These are phyloP conservation scores for Coleophoma crateriformis DNA, from an alignment of 2,329 filamentous ascomycete species.

Conservation along the genomic window DNA sequence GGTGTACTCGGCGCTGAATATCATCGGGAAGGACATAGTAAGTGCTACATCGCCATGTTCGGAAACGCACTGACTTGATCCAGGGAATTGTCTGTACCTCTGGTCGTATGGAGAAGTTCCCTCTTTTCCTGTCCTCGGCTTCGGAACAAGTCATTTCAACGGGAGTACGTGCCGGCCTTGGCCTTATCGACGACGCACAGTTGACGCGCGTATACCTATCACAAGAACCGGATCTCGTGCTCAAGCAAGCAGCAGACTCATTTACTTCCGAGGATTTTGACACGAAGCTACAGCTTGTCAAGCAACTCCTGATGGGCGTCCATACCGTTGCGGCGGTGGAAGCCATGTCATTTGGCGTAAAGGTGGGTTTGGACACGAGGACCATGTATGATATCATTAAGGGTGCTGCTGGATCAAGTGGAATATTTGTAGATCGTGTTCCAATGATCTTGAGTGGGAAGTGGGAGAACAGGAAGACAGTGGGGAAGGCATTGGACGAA, in stretches of 20 bases:
- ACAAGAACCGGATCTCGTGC: conserved; percentile 10
- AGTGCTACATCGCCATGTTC: conserved; percentile 16
- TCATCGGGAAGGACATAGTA: conserved; percentile 31
- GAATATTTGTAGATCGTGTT: conserved; percentile 31
- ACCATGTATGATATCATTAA: conserved; percentile 42
- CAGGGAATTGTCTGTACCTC: conserved; percentile 25
- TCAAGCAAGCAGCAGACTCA: conserved; percentile 12
- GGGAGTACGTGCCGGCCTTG: conserved; percentile 13
- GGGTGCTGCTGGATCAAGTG: conserved; percentile 28
- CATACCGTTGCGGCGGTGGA: conserved; percentile 51
- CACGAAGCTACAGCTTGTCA: conserved; percentile 45
- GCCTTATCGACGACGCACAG: conserved; percentile 16
- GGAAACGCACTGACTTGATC: conserved; percentile 18
- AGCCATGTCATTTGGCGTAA: conserved; percentile 49
- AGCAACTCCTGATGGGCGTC: conserved; percentile 52
- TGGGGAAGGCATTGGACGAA: conserved; percentile 31
- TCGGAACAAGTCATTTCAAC: conserved; percentile 26
- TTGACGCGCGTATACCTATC: conserved; percentile 16
- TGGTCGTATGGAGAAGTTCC: conserved; percentile 26
- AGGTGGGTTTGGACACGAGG: conserved; percentile 45
- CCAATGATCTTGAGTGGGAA: conserved; percentile 30
- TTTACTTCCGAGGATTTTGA: conserved; percentile 15
- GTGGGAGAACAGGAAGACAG: conserved; percentile 26
- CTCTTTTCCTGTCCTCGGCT: conserved; percentile 28
- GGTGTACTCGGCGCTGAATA: conserved; percentile 28